Evolutionary conservation across 148 eudicot genomes (phyloP), one percentile per base, ranked within the genome.

Genomic region (Chenopodium suecicum): DNA sequence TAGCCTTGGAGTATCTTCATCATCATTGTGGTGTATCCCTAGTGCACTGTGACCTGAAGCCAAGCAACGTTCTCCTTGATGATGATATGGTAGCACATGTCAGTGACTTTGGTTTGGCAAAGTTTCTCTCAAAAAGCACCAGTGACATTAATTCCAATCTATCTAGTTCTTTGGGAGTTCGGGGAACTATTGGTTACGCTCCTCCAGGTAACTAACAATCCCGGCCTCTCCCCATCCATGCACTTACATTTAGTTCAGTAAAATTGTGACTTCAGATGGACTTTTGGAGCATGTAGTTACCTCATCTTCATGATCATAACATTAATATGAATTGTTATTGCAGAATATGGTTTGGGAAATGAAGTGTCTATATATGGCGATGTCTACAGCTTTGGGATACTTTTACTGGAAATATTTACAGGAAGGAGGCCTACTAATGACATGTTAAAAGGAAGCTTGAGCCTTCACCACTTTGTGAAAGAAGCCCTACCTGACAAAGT

Each of bases 1-100:
- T 58, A 70, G 87, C 90, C 31, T 62, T 89, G 10, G 83, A 86
- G 9, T 89, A 89, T 82, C 87, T 89, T n/a, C 91, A 86, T 41
- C 60, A 60, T 62, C 70, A 75, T 0, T 80, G 80, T 79, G 80
- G 62, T 25, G 60, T 12, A 10, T 20, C 77, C 2, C 62, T 86
- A 16, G 73, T 76, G 66, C 91, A 88, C 32, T 86, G 91, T 67
- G 90, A 88, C 73, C 80, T 88, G 9, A 88, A 86, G 85, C 88
- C 88, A 16, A 80, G 44, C 44, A 37, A 37, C 0, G 44, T 5
- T 37, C 7, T 37, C 44, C 44, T 6, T 37, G 44, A 37, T 37
- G 44, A 37, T 37, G 44, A 37, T 37, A 37, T 37, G 44, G 44
- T 37, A 37, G 44, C 44, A 37, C 44, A 37, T 37, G 44, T 37